Evolutionary conservation across 169 alveolate genomes (phyloP).

Genomic region (Plasmodium gonderi): DNA sequence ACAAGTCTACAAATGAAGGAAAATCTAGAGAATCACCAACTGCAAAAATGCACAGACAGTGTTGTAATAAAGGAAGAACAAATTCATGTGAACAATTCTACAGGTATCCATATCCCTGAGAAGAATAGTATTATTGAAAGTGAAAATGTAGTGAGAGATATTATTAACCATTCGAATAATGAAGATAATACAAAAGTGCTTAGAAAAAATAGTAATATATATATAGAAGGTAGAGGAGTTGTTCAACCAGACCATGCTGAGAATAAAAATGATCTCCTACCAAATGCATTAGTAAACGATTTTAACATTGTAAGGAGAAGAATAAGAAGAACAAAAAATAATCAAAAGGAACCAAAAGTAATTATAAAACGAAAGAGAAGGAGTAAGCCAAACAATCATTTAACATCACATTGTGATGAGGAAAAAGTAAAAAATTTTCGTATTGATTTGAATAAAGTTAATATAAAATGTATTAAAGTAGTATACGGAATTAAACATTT

Average conservation of each 20-base stretch:
- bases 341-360: neutral
- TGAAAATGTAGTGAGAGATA: neutral
- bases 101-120: neutral
- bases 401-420: neutral
- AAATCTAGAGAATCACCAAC: neutral
- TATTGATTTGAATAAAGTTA: slow-evolving; percentile 32
- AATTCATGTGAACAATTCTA: neutral
- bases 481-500: slow-evolving; percentile 58
- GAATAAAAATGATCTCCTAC: neutral
- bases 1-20: neutral
- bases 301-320: neutral
- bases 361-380: neutral
- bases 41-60: neutral
- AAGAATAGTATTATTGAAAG: neutral
- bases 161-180: neutral
- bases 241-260: neutral
- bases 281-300: neutral
- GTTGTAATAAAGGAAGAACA: neutral
- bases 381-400: neutral
- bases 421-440: slow-evolving; percentile 10
- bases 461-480: slow-evolving; percentile 46
- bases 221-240: neutral
- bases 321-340: neutral
- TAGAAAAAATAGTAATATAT: neutral
- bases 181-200: neutral